Evolutionary conservation across 495 filamentous ascomycete species (phyloP), one percentile per base, ranked within the genome.

Genomic region (Penicillium atrosanguineum): DNA sequence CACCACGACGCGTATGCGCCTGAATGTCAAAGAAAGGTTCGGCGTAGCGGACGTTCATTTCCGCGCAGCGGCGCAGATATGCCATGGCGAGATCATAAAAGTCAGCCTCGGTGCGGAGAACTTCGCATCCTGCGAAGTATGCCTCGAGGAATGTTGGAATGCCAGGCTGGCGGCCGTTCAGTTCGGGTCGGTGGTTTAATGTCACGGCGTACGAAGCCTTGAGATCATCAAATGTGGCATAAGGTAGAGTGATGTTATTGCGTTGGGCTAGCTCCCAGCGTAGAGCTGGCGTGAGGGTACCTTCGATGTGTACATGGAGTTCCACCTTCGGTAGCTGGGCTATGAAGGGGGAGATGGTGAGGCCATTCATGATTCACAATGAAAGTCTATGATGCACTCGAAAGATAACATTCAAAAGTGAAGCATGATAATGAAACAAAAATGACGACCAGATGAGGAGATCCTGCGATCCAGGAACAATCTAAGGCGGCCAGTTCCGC

Each of bases 1-100:
- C 59, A 0, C 73, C 73, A 1, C 69, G 64, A 21, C 64, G 58
- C 0, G 71, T 74, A 41, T 76, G 73, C 2, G 73, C 72, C 46
- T 76, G 73, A 14, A 70, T 69, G 48, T 76, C 73, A 42, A 76
- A 76, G 58, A 74, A 76, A 9, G 70, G 61, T 51, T 76, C 73
- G 11, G 62, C 53, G 48, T 76, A 73, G n/a, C 69, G 60, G n/a
- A 76, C 71, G 25, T 72, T 73, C 67, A 72, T 70, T 11, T 42
- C 54, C 0, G 50, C 44, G 43, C 66, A 71, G 11, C 64, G 66
- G 15, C 34, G 38, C 4, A 75, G 58, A 44, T 76, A 76, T 3
- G 59, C 57, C 66, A 71, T 73, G 1, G 65, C 73, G 12, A 76
- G 65, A 50, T 75, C 72, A 39, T 73, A 73, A 48, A 74, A 76